Evolutionary conservation across 306 rosid species (phyloP), one percentile per base, ranked within the genome.

Genomic region (Cyclanthera cordifolia): DNA sequence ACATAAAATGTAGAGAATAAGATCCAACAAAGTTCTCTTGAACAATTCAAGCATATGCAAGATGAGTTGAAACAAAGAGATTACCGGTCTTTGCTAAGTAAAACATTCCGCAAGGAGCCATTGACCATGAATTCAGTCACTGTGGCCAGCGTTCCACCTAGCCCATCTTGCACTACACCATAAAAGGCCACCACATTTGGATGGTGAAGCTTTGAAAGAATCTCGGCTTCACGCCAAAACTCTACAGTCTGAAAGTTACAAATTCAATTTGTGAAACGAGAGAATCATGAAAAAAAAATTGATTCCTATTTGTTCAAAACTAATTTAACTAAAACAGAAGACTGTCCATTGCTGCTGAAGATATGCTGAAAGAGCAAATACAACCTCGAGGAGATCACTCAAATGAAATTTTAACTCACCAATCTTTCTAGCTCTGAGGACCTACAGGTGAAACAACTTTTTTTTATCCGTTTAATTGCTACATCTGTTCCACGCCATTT

Each of bases 401-500:
- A 17, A 27, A 69, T 32, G 28, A 12, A 51, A 50, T 28, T n/a
- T 49, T 64, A 8, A 78, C 77, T 74, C 75, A 86, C 96, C 90
- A 89, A 71, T 72, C 96, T 81, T 75, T 85, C 90, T 73, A 82
- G 87, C 78, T 84, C 93, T 20, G 90, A 86, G 30, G 93, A 81
- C 53, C 90, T 79, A 56, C 95, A 87, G 1, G 88, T 77, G 76
- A 86, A 89, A 66, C 96, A 89, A 54, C 84, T 88, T 75, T 86
- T 84, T 57, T 88, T 88, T 60, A 88, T 88, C 74, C 95, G 77
- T 77, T 88, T 88, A 54, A 88, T 88, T 48, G 92, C 95, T 72
- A 88, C 95, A 79, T 88, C 95, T 32, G 95, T 76, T 54, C 95
- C 95, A 58, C 89, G 78, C 95, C 95, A 88, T 72, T 88, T 88